phyloP scores from a whole-genome alignment of 371 early-diverging fungal genomes.

The Rhizopus sp. region DNA sequence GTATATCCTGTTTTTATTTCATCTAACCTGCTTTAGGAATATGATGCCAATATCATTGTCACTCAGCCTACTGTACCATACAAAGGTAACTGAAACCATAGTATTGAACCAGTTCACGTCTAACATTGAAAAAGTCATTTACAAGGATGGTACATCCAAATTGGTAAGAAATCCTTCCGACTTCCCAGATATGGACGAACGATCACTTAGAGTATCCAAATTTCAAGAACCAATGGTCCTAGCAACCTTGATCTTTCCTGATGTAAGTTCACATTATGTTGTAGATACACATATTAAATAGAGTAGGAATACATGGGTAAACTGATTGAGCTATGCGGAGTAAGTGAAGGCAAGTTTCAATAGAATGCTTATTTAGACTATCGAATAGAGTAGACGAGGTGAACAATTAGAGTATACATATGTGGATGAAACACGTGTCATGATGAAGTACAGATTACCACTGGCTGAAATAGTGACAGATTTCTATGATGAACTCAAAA shows the following conservation, averaged over 20 bases:
- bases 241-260: slow-evolving; percentile 92
- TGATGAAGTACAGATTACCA: slow-evolving; percentile 88
- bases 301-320: slow-evolving; percentile 80
- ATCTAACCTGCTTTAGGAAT: slow-evolving; percentile 60
- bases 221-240: slow-evolving; percentile 92
- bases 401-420: slow-evolving; percentile 84
- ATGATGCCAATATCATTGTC: slow-evolving; percentile 87
- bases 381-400: slow-evolving; percentile 69
- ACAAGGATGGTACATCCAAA: slow-evolving; percentile 56
- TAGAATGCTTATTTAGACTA: slow-evolving; percentile 1
- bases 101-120: neutral
- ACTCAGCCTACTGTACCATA: slow-evolving; percentile 95
- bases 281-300: neutral
- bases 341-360: slow-evolving; percentile 32
- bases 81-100: slow-evolving; percentile 42
- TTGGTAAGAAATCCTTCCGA: slow-evolving; percentile 88
- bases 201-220: slow-evolving; percentile 61
- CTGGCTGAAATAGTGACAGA: slow-evolving; percentile 92
- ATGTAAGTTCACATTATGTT: slow-evolving; percentile 32
- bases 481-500: slow-evolving; percentile 94
- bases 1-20: neutral
- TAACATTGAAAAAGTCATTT: slow-evolving; percentile 41
- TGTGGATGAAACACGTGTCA: slow-evolving; percentile 84
- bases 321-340: slow-evolving; percentile 89
- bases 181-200: slow-evolving; percentile 82